A percentile compares a stretch with the other conserved stretches of the same genome.
Conservation (phyloP, 139 green algal genomes). For the Dunaliella sp. region DNA sequence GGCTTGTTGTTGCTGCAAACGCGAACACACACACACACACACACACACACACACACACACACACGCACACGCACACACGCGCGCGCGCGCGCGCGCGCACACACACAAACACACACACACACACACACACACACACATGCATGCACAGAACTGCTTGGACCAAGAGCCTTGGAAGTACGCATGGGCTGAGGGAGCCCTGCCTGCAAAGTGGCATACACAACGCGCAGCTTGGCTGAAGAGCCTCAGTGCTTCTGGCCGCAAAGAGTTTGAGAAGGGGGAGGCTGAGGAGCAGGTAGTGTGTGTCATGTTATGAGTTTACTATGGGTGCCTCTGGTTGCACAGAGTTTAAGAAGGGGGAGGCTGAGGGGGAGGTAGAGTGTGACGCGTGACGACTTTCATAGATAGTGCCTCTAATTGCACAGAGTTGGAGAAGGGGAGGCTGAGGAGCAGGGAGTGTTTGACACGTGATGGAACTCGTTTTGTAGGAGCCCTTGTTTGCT, state of each 20-base stretch:
- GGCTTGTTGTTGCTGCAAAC: too few species aligned
- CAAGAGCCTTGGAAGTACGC: background rate
- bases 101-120: too few species aligned
- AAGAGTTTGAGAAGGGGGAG: background rate
- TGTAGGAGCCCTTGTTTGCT: too few species aligned
- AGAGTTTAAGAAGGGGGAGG: background rate
- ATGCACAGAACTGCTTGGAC: background rate
- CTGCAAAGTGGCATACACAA: background rate
- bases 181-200: background rate
- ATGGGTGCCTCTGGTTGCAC: background rate
- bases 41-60: too few species aligned
- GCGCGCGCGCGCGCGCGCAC: too few species aligned
- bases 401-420: background rate
- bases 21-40: too few species aligned
- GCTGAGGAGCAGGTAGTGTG: background rate
- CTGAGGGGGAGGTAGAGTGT: background rate
- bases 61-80: too few species aligned
- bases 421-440: background rate
- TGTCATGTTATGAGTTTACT: background rate
- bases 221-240: background rate
- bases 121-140: too few species aligned
- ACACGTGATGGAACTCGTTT: background rate
- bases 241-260: background rate
- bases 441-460: background rate
- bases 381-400: background rate